Evolutionary conservation across 2,329 filamentous ascomycete genomes (phyloP), one percentile per base, ranked within the genome.

Genomic region (Xylariales sp.): DNA sequence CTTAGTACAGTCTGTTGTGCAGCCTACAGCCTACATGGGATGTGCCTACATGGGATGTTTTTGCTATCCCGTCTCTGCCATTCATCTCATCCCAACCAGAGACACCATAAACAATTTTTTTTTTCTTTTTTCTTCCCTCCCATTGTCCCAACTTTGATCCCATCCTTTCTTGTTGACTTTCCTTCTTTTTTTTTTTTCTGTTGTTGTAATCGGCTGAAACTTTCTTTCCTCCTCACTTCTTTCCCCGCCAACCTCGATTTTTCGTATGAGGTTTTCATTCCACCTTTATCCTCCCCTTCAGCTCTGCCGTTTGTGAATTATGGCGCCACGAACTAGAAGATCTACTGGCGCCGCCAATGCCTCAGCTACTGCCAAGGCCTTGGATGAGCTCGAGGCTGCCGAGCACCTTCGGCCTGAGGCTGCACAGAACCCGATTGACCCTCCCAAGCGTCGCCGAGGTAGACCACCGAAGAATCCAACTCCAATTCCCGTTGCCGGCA

Each of bases 381-480:
- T 53, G 46, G 49, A 59, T 43, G 61, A 64, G 34, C 49, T 46
- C 14, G 52, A 66, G 48, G 56, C 67, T 46, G 46, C 41, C 12
- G 18, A 64, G 48, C 60, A 60, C 14, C 43, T 9, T 12, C 41
- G 39, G 9, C 53, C 12, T 49, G 55, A 32, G 16, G 12, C 30
- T 53, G 46, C n/a, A 16, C 55, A 64, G 36, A 49, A 45, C 28
- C 14, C 41, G 14, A 36, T 34, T 46, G 7, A 49, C 41, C 49
- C 49, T 55, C 57, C 72, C 4, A 78, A 78, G 66, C 75, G 70
- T 30, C 46, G 67, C 36, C 75, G 77, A 46, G 78, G 75, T 43
- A 74, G 77, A 58, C 74, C 78, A 5, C 65, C 70, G 36, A 80
- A 77, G 60, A 65, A 69, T 30, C 74, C 45, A 49, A 2, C 43